Conservation (phyloP, 768 basidiomycete genomes). For the Trametes coccinea region DNA sequence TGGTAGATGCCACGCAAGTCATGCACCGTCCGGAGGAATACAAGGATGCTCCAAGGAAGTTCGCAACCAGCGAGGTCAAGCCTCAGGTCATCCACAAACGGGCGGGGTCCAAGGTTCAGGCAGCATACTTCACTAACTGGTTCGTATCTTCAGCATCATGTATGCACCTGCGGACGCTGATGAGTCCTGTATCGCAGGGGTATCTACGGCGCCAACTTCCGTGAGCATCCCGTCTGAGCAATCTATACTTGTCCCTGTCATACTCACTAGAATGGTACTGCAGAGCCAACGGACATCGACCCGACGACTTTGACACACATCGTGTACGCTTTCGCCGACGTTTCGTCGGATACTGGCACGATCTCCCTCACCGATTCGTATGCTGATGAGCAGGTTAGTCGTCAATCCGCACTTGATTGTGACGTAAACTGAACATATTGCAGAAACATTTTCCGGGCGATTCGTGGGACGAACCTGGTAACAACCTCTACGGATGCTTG, state of each 20-base stretch:
- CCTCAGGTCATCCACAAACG: constrained; percentile 45
- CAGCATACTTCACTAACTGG: constrained; percentile 62
- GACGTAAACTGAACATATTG: background rate
- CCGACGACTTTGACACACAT: constrained; percentile 68
- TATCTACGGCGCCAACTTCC: constrained; percentile 36
- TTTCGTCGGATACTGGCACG: constrained; percentile 56
- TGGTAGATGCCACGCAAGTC: constrained; percentile 43
- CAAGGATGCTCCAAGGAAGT: constrained; percentile 42
- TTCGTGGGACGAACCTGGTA: constrained; percentile 76
- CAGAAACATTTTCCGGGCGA: constrained; percentile 74
- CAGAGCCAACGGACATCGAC: constrained; percentile 67
- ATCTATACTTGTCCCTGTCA: background rate
- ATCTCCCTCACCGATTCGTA: constrained; percentile 72
- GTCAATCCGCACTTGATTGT: background rate
- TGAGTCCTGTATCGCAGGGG: constrained; percentile 22
- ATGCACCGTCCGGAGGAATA: constrained; percentile 55
- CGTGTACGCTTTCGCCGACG: constrained; percentile 79
- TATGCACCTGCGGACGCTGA: background rate
- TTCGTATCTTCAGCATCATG: constrained; percentile 10
- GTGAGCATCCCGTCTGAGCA: constrained; percentile 17
- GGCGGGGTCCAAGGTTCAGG: constrained; percentile 26
- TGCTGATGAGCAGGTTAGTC: constrained; percentile 64
- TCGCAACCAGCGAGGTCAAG: constrained; percentile 33
- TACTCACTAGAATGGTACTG: background rate
- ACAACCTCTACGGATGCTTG: constrained; percentile 78